phyloP scores from a whole-genome alignment of 768 basidiomycete genomes.

The Coprinellus aureogranulatus region DNA sequence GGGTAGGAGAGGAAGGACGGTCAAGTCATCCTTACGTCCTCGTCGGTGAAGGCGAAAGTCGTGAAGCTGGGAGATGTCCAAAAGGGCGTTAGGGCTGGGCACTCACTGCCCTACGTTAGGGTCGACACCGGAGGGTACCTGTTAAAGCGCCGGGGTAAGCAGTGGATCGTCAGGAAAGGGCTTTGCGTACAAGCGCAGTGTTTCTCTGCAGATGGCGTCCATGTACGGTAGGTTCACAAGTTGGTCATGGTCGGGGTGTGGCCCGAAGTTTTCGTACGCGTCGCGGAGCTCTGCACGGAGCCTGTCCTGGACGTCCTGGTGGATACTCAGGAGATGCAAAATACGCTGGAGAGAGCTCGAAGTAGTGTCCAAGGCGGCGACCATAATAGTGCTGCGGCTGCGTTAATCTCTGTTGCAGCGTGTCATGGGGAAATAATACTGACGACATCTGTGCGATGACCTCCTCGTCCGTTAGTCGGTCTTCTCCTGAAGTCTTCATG shows the following conservation, averaged over 20 bases:
- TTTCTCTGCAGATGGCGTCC: conserved; percentile 32
- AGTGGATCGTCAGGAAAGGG: too few species aligned
- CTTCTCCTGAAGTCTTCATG: conserved; percentile 27
- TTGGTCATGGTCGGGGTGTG: conserved; percentile 25
- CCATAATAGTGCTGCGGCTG: conserved; percentile 26
- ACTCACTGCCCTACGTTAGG: too few species aligned
- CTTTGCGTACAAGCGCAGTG: conserved; percentile 26
- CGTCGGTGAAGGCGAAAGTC: too few species aligned
- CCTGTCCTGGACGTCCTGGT: conserved; percentile 33
- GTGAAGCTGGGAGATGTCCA: too few species aligned
- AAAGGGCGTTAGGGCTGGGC: too few species aligned
- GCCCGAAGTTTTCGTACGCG: conserved; percentile 19
- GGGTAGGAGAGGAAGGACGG: too few species aligned
- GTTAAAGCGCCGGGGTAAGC: too few species aligned
- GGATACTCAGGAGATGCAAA: conserved; percentile 21
- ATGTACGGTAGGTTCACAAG: conserved; percentile 29
- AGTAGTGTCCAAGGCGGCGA: conserved; percentile 29
- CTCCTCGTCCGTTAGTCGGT: conserved; percentile 32
- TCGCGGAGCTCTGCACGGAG: conserved; percentile 23
- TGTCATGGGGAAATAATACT: too few species aligned
- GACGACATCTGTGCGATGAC: conserved; percentile 32
- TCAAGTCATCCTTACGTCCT: too few species aligned
- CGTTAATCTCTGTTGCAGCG: too few species aligned
- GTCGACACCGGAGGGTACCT: too few species aligned
- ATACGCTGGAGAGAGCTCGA: conserved; percentile 25